A percentile compares a stretch with the other conserved stretches of the same genome.
phyloP scores from a whole-genome alignment of 164 flowering plant species.

The grape (Vitis vinifera) region DNA sequence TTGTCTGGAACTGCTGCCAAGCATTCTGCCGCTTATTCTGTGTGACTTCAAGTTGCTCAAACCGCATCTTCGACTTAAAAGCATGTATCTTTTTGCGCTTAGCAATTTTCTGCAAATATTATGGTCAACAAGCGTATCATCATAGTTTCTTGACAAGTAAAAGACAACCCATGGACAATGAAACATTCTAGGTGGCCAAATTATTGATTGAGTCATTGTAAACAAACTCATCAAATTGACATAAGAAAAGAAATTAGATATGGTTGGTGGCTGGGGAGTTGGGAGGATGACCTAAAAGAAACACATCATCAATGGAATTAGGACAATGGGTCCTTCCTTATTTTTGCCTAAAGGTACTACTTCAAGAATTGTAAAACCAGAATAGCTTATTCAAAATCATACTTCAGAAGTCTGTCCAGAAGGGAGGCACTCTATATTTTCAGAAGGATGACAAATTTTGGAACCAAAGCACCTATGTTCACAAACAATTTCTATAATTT shows the following conservation, averaged over 20 bases:
- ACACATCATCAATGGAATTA: not conserved
- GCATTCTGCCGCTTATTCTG: slow-evolving; percentile 97
- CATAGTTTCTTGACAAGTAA: not conserved
- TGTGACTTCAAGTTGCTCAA: slow-evolving; percentile 88
- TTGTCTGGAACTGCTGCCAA: slow-evolving; percentile 97
- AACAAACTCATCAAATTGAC: not conserved
- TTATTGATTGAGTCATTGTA: too few relatives aligned
- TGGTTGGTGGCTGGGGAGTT: too few relatives aligned
- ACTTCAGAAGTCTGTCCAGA: not conserved
- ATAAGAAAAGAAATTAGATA: not conserved
- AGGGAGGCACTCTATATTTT: too few relatives aligned
- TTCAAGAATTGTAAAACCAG: not conserved
- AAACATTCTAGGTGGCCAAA: not conserved
- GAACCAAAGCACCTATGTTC: not conserved
- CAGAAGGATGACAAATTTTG: too few relatives aligned
- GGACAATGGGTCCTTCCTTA: too few relatives aligned
- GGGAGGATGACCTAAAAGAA: not conserved
- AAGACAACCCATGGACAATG: too few relatives aligned
- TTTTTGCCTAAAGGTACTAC: not conserved
- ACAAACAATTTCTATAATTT: not conserved
- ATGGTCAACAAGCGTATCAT: slow-evolving; percentile 8
- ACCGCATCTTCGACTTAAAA: slow-evolving; percentile 87
- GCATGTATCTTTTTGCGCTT: slow-evolving; percentile 96
- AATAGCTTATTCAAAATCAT: not conserved
- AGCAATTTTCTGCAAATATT: slow-evolving; percentile 68